Evolutionary conservation across 495 filamentous ascomycete genomes (phyloP), one percentile per base, ranked within the genome.

Genomic region (Parmelia sp.): DNA sequence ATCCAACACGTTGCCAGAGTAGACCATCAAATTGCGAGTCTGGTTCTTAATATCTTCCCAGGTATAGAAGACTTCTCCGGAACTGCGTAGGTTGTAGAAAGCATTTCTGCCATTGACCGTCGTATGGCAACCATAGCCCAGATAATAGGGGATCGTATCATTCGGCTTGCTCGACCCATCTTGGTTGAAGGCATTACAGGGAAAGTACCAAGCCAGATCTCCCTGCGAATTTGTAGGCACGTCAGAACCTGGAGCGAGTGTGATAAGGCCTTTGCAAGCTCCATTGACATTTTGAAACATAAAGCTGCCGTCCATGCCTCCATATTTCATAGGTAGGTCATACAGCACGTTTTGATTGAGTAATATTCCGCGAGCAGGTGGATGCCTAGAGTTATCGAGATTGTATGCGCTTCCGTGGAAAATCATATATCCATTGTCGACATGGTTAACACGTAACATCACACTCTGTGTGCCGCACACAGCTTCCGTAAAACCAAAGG

Each of bases 201-300:
- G 95, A 73, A 97, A 96, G 73, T 99, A 99, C 92, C 94, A 99
- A 0, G 88, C 95, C 61, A 99, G 76, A 64, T 96, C 84, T 3
- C 86, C 84, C 60, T 82, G 78, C 4, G 71, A 75, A 69, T 96
- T 86, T 0, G 87, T 89, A 3, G 92, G 92, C 15, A 99, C 85
- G 69, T 88, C 87, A 4, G 93, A 93, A 27, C 77, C 81, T 4
- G 80, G 75, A 4, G 86, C 83, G 0, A 80, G 75, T 3, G 83
- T 96, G 70, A 99, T 96, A 9, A 97, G 74, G 4, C 83, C 90
- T 75, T 97, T 99, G 82, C 95, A 99, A 60, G 89, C 90, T 23
- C 94, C 95, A 69, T 99, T 99, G 72, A 99, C 95, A 69, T 97
- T 94, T 73, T 99, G 95, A 77, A 99, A 99, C 70, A 97, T 78